phyloP scores from a whole-genome alignment of 1,284 basidiomycete genomes.

The Rugosomyces carneus region DNA sequence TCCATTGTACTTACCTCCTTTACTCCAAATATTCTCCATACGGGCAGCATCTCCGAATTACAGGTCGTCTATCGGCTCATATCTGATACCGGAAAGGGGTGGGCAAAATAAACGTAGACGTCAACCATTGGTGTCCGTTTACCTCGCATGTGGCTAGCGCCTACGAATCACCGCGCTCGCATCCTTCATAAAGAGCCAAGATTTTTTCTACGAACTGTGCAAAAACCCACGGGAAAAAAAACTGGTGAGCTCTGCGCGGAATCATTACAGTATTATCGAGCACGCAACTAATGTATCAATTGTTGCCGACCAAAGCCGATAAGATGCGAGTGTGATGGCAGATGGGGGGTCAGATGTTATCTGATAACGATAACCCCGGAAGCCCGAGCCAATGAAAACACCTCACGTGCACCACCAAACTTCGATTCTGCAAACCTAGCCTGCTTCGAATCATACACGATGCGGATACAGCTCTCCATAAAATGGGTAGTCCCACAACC shows the following conservation, averaged over 20 bases:
- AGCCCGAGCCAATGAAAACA: slow-evolving; percentile 2
- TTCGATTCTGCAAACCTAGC: background rate
- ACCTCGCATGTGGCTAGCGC: background rate
- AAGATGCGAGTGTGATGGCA: background rate
- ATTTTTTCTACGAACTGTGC: too few species aligned
- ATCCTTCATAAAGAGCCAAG: too few species aligned
- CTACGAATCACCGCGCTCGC: background rate
- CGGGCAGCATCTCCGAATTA: background rate
- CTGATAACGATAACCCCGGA: background rate
- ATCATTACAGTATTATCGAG: too few species aligned
- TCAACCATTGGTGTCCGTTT: background rate
- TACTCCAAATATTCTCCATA: background rate
- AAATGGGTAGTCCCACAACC: too few species aligned
- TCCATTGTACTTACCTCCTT: background rate
- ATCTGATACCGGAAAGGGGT: too few species aligned
- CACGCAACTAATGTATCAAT: too few species aligned
- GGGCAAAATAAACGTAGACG: background rate
- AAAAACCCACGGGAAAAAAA: too few species aligned
- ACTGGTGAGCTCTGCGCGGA: too few species aligned
- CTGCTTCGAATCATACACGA: background rate
- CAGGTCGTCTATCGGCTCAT: background rate
- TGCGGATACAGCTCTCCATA: background rate
- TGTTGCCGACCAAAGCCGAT: background rate
- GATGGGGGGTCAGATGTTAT: background rate
- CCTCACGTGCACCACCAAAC: background rate